Percentiles rank a stretch among this genome's conserved stretches.
Evolutionary conservation across 192 early-diverging fungal genomes (phyloP).

Genomic region (Entomortierella lignicola): DNA sequence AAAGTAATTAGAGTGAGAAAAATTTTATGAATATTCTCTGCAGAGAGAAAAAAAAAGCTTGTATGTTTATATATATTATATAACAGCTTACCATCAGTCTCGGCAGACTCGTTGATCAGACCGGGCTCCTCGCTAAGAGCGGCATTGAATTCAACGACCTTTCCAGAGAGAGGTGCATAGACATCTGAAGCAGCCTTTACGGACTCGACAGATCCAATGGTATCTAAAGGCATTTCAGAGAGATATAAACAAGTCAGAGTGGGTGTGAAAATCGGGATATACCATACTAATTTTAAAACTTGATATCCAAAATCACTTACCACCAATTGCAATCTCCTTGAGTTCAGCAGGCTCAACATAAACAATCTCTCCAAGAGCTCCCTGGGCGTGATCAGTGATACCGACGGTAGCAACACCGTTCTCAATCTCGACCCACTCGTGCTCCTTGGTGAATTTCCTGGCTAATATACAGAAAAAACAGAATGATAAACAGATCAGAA

Average conservation of each 20-base stretch:
- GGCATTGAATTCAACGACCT: slow-evolving; percentile 83
- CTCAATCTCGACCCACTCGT: slow-evolving; percentile 92
- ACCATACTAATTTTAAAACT: too few species aligned
- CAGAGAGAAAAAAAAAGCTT: too few species aligned
- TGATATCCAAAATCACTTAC: slow-evolving; percentile 61
- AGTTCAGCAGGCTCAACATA: slow-evolving; percentile 89
- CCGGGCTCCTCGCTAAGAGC: slow-evolving; percentile 73
- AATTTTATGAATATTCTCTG: too few species aligned
- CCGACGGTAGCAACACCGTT: slow-evolving; percentile 85
- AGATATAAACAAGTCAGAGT: too few species aligned
- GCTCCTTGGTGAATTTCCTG: slow-evolving; percentile 84
- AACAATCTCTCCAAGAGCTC: slow-evolving; percentile 93
- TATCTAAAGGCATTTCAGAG: too few species aligned
- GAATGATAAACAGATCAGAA: background rate
- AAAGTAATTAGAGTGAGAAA: slow-evolving; percentile 6
- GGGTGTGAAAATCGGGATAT: too few species aligned
- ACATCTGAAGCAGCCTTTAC: slow-evolving; percentile 97
- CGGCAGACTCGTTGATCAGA: slow-evolving; percentile 82
- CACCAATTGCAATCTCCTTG: slow-evolving; percentile 66
- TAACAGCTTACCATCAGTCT: slow-evolving; percentile 71
- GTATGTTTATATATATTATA: background rate
- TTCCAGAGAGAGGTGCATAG: slow-evolving; percentile 86
- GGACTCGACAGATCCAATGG: slow-evolving; percentile 83
- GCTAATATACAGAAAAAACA: slow-evolving; percentile 23
- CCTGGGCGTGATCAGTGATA: slow-evolving; percentile 93